Percentiles rank a stretch among this genome's conserved stretches.
Evolutionary conservation across 1,284 basidiomycete genomes (phyloP).

Genomic region (Cryptococcus maquisensis): DNA sequence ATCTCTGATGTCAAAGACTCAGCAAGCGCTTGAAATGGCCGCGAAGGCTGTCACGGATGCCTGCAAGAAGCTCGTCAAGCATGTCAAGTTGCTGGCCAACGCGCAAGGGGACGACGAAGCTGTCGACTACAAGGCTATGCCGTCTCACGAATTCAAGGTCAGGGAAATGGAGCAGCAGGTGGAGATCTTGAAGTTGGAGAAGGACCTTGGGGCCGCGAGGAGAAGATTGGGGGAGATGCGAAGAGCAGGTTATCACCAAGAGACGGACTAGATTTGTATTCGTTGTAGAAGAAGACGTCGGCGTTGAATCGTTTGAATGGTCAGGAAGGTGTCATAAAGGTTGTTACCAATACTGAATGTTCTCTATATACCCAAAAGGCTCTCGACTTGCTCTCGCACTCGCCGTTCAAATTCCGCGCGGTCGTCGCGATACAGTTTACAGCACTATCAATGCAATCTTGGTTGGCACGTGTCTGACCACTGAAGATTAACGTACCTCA

Average conservation of each 20-base stretch:
- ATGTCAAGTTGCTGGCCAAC: conserved; percentile 92
- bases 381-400: conserved; percentile 51
- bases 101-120: conserved; percentile 73
- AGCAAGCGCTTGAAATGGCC: conserved; percentile 90
- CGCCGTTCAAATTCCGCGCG: conserved; percentile 55
- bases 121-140: conserved; percentile 88
- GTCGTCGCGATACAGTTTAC: conserved; percentile 90
- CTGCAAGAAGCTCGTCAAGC: conserved; percentile 93
- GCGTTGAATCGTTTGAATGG: background rate
- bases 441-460: conserved; percentile 53
- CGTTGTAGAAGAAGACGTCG: no score
- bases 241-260: conserved; percentile 65
- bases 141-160: conserved; percentile 92
- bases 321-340: background rate
- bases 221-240: conserved; percentile 84
- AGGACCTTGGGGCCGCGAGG: conserved; percentile 84
- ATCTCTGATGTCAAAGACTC: conserved; percentile 96
- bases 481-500: conserved; percentile 52
- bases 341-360: background rate
- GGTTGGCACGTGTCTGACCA: conserved; percentile 1
- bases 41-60: conserved; percentile 98
- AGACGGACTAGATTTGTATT: conserved; percentile 26
- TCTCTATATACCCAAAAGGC: conserved; percentile 50
- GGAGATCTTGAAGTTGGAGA: conserved; percentile 92
- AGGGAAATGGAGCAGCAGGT: conserved; percentile 99